Percentiles rank a stretch among this genome's conserved stretches.
Evolutionary conservation across 768 basidiomycete genomes (phyloP).

Genomic region (Suillus bovinus): DNA sequence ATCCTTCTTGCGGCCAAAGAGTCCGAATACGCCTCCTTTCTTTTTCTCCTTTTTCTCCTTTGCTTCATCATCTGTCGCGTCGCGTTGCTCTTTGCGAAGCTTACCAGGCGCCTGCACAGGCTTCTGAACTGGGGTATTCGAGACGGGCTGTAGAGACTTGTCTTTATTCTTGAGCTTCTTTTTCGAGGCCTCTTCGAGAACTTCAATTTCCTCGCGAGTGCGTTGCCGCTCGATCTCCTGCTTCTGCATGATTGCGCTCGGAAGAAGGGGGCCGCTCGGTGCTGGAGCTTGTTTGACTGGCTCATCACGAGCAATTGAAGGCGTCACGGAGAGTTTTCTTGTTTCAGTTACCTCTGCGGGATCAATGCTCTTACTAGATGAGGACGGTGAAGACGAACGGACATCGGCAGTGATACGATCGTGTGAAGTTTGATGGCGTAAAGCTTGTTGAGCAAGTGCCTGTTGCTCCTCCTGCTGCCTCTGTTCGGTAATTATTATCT

Average conservation of each 20-base stretch:
- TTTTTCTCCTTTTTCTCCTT: conserved; percentile 61
- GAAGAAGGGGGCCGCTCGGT: conserved; percentile 30
- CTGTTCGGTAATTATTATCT: conserved; percentile 31
- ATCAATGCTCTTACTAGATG: conserved; percentile 47
- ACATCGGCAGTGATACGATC: conserved; percentile 44
- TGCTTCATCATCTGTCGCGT: conserved; percentile 43
- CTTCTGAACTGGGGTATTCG: conserved; percentile 21
- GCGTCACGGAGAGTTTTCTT: conserved; percentile 75
- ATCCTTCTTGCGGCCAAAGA: conserved; percentile 80
- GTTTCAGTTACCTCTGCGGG: conserved; percentile 73
- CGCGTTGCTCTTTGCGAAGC: conserved; percentile 46
- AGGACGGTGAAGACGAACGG: conserved; percentile 29
- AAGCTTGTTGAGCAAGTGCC: conserved; percentile 24
- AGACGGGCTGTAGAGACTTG: conserved; percentile 36
- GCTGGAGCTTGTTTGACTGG: conserved; percentile 25
- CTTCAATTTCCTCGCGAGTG: conserved; percentile 49
- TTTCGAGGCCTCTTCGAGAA: conserved; percentile 44
- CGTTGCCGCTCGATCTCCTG: conserved; percentile 57
- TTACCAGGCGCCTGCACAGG: conserved; percentile 28
- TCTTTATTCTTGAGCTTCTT: conserved; percentile 53
- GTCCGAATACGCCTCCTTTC: conserved; percentile 69
- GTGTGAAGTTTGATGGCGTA: conserved; percentile 48
- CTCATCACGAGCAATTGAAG: conserved; percentile 67
- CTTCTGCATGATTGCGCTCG: conserved; percentile 43
- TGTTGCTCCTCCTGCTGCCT: conserved; percentile 38